Evolutionary conservation across 345 rosid species (phyloP), one percentile per base, ranked within the genome.

Genomic region (Lumnitzera racemosa): DNA sequence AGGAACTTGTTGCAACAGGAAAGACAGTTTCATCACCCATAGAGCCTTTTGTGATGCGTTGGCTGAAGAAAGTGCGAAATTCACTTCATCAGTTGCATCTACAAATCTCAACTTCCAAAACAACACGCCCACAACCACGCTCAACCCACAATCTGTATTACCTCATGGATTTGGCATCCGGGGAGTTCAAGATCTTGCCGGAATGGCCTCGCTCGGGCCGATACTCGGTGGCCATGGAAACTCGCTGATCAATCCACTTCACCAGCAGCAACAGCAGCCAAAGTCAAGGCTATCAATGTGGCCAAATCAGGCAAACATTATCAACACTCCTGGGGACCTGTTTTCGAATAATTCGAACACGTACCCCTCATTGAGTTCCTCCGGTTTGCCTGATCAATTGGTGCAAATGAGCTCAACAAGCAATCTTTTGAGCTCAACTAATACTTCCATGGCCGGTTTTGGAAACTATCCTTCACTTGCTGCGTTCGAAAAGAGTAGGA

Each of bases 41-140:
- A 79, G 98, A 73, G 98, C 98, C 13, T 91, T 91, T 50, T 91
- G 98, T 16, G 98, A 91, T 51, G 96, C 98, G 49, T 77, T 91
- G 47, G 82, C 91, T 1, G 98, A 89, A 61, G 96, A 91, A 61
- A 80, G 88, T 64, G 82, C 83, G 14, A 85, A 95, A 64, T 63
- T 82, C 71, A 79, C 74, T 56, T 77, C 43, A 9, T 36, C 96
- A 9, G 78, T 62, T 14, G 46, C 67, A 50, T 3, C 84, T 6
- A 65, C 87, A 5, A 85, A 85, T 73, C 83, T 89, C 15, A 85
- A 70, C 64, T 87, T 89, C 70, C 65, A 80, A 66, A 80, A 71
- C 23, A 82, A 76, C 23, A 15, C 74, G 11, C 57, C 27, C 43
- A 5, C 41, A 11, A 15, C 5, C 1, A 11, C 25, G 4, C 25